Conservation (phyloP, 129 eudicot genomes). For the Pseudognaphalium luteoalbum region DNA sequence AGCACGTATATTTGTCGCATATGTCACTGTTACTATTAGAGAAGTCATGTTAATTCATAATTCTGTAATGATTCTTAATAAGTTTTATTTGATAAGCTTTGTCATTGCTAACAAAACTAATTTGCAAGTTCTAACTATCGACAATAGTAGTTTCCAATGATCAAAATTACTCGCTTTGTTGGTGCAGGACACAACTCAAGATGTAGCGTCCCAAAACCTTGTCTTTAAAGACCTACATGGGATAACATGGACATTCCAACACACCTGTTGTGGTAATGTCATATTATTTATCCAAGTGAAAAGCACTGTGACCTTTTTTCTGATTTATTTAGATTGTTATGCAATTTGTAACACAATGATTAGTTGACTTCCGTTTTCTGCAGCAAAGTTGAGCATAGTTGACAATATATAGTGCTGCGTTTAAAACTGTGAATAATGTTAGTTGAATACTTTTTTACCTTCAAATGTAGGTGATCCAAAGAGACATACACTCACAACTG, state of each 20-base stretch:
- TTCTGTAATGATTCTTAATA: background rate
- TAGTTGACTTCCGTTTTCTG: background rate
- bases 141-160: background rate
- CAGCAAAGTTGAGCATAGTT: background rate
- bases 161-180: background rate
- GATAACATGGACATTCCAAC: slow-evolving; percentile 31
- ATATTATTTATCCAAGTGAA: slow-evolving; percentile 1
- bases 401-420: background rate
- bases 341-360: background rate
- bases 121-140: background rate
- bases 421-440: background rate
- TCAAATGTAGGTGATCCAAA: slow-evolving; percentile 29
- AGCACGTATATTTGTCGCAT: slow-evolving; percentile 15
- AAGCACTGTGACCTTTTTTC: background rate
- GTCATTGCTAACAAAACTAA: too few species aligned
- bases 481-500: slow-evolving; percentile 30
- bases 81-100: background rate
- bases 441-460: background rate
- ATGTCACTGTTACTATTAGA: too few species aligned
- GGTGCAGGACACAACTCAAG: slow-evolving; percentile 31
- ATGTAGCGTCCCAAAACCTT: slow-evolving; percentile 26
- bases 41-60: background rate
- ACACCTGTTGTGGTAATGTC: slow-evolving; percentile 33
- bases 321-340: background rate
- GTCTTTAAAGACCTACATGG: slow-evolving; percentile 39